Evolutionary conservation across 768 basidiomycete species (phyloP).

Genomic region (Rhizopogon vinicolor): DNA sequence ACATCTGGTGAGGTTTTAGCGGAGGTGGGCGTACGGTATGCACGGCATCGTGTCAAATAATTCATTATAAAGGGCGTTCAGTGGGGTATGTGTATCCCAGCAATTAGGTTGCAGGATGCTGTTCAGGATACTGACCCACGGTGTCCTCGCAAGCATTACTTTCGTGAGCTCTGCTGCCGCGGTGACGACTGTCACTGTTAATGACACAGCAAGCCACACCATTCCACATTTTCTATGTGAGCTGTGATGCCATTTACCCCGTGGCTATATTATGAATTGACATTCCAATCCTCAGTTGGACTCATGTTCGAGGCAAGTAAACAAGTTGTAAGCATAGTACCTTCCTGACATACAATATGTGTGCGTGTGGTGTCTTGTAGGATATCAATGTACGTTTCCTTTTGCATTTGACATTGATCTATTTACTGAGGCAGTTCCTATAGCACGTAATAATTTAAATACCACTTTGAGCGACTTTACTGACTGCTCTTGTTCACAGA

Average conservation of each 20-base stretch:
- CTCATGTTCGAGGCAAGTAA: constrained; percentile 54
- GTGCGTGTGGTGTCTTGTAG: constrained; percentile 20
- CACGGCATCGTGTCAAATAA: neutral
- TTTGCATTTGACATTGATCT: neutral
- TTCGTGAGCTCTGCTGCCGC: constrained; percentile 5
- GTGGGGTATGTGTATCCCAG: neutral
- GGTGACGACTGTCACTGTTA: constrained; percentile 34
- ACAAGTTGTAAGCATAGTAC: neutral
- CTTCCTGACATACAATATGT: neutral
- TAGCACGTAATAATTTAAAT: constrained; percentile 27
- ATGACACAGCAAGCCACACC: constrained; percentile 43
- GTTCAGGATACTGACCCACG: neutral
- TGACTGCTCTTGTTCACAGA: constrained; percentile 28
- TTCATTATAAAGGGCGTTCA: neutral
- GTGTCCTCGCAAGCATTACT: neutral
- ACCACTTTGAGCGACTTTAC: constrained; percentile 1
- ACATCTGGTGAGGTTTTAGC: too few species aligned
- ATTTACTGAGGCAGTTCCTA: neutral
- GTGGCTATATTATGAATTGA: neutral
- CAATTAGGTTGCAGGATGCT: constrained; percentile 10
- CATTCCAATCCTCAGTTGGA: constrained; percentile 33
- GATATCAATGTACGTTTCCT: constrained; percentile 54
- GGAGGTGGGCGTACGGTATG: too few species aligned
- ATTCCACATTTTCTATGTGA: constrained; percentile 51
- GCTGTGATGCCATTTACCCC: constrained; percentile 11